These are phyloP conservation scores for Suillus plorans DNA, from an alignment of 768 basidiomycete species.

Conservation along the genomic window DNA sequence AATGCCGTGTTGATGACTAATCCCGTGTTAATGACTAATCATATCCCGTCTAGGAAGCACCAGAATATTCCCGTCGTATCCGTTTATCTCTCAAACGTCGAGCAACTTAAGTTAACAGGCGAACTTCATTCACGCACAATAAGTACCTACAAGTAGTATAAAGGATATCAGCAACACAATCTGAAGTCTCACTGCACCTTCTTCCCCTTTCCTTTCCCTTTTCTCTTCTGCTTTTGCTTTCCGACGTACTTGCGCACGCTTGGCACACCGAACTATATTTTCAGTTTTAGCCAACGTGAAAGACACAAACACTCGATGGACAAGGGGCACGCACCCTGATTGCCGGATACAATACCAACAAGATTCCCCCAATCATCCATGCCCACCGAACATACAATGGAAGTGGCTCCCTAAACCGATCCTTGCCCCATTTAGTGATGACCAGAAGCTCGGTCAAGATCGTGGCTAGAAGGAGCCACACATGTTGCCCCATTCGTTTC, in stretches of 20 bases:
- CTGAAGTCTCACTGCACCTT: conserved; percentile 24
- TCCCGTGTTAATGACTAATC: conserved; percentile 12
- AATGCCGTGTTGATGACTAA: conserved; percentile 17
- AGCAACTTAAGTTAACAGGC: neutral
- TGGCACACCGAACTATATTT: conserved; percentile 64
- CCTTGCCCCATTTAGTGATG: conserved; percentile 81
- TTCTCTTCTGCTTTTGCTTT: conserved; percentile 32
- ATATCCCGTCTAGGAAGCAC: conserved; percentile 28
- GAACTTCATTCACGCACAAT: neutral
- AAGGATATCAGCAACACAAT: neutral
- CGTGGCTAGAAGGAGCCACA: conserved; percentile 86
- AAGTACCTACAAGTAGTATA: conserved; percentile 1
- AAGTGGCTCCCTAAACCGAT: conserved; percentile 63
- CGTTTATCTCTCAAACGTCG: neutral
- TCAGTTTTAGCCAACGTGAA: conserved; percentile 14
- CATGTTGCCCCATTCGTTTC: conserved; percentile 88
- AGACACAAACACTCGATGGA: neutral
- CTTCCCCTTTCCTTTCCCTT: conserved; percentile 27
- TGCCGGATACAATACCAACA: conserved; percentile 69
- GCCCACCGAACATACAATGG: conserved; percentile 64
- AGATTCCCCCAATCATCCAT: conserved; percentile 57
- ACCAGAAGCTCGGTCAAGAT: conserved; percentile 78
- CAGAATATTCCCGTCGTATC: conserved; percentile 28
- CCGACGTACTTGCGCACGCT: conserved; percentile 51
- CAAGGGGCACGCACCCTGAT: conserved; percentile 50